Evolutionary conservation across 352 stramenopile genomes (phyloP), one percentile per base, ranked within the genome.

Genomic region (Pythium coloratum): DNA sequence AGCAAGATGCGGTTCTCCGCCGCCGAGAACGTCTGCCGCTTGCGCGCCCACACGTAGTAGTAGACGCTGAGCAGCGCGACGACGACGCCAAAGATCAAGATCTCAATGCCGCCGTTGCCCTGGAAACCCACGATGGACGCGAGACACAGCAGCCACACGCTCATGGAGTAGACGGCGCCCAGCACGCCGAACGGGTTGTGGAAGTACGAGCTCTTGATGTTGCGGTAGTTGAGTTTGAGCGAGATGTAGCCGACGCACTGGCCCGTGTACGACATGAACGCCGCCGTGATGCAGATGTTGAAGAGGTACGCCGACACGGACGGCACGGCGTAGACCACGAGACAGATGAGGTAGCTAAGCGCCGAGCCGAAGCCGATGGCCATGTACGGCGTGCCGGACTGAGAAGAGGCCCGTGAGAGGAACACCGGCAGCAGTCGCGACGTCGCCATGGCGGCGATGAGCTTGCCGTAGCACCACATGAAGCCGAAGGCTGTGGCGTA

Each of bases 401-500:
- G 2, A 7, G 38, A 40, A 18, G 59, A 51, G 33, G 20, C n/a
- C 14, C 32, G 20, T 9, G 55, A 28, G 6, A 72, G 66, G 34
- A 53, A 50, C 4, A 54, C 16, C 2, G 72, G 67, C 32, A 78
- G 54, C 34, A 78, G 34, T 8, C 60, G 62, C 2, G 69, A 76
- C 38, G 38, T 62, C 1, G 72, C 65, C 72, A 78, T 78, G 3
- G 72, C 55, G 6, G 49, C 26, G 54, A 78, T 67, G 8, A 78
- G 59, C 18, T 72, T 78, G 12, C 62, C 67, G 59, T 73, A 76
- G 33, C 59, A 70, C 55, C 67, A 75, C 10, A 78, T 64, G 36
- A 77, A 77, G 24, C 71, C 71, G 55, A 72, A 77, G 8, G 64
- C 67, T 5, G 71, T 78, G 0, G 72, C 69, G 64, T 73, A 78